Base-by-base conservation (phyloP, 495 filamentous ascomycete genomes). In the Penicillium bialowiezense region DNA sequence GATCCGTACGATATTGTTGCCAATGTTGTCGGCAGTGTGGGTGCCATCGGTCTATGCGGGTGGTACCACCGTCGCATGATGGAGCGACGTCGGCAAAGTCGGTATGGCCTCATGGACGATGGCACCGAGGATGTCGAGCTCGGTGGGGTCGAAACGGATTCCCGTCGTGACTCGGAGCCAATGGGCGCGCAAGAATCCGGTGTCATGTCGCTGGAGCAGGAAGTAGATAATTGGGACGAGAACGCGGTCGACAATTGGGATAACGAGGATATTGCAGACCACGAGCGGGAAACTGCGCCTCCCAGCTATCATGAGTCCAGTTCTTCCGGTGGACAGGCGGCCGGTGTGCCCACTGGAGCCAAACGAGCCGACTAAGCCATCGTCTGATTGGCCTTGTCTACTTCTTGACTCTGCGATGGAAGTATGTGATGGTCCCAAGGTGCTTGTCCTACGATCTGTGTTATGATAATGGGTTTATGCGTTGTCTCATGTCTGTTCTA, bases 51-150 rank as follows among this genome's bases (percentile, higher is more conserved):
- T 6, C 59, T 95, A 23, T 91, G 88, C 59, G 83, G 81, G 46
- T 90, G 88, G 86, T 98, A 97, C 54, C 93, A 98, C 69, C 87
- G 86, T 50, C 82, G 93, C 33, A 97, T 97, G 95, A 73, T 98
- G 40, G 91, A 97, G 62, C 77, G 93, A 41, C 89, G 89, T 58
- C 80, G 95, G 39, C 72, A 83, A 60, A 82, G 82, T 35, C 87
- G 85, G 52, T 77, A 80, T 31, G 91, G 95, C 15, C 68, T 82
- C 13, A 82, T 89, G 28, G 75, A 80, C 5, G 77, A 73, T 26
- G 78, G 50, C 41, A 60, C 48, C 5, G 72, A 75, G n/a, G 80
- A 82, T 61, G 58, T 84, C 28, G 80, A 83, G 60, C 61, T 81
- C 20, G 77, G 78, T 5, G 69, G 68, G 1, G 74, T 72, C 19